phyloP scores from a whole-genome alignment of 371 early-diverging fungal species.

The Mucor lusitanicus region DNA sequence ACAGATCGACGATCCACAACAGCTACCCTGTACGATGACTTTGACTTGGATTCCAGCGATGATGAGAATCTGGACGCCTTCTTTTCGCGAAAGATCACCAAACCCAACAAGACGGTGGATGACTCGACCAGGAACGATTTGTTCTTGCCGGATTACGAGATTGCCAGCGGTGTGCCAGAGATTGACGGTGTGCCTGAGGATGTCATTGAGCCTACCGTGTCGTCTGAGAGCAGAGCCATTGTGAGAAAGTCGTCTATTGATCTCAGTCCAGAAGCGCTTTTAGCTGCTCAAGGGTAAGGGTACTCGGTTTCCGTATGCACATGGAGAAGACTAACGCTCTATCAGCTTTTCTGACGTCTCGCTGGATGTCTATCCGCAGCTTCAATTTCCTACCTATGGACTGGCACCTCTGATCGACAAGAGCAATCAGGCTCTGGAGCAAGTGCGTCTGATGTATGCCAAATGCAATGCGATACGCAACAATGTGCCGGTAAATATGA shows the following conservation, averaged over 20 bases:
- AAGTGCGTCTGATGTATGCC: slow-evolving; percentile 71
- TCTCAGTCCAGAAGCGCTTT: slow-evolving; percentile 9
- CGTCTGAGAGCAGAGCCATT: too few relatives aligned
- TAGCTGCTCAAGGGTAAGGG: slow-evolving; percentile 18
- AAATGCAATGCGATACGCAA: slow-evolving; percentile 75
- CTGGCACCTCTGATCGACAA: slow-evolving; percentile 60
- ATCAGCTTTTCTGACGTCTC: slow-evolving; percentile 42
- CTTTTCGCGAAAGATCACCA: slow-evolving; percentile 54
- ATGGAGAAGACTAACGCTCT: too few relatives aligned
- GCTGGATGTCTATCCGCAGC: slow-evolving; percentile 62
- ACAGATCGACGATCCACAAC: slow-evolving; percentile 32
- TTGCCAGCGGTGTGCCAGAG: slow-evolving; percentile 58
- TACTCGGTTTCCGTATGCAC: too few relatives aligned
- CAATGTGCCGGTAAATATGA: slow-evolving; percentile 43
- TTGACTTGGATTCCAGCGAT: slow-evolving; percentile 52
- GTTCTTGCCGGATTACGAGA: slow-evolving; percentile 57
- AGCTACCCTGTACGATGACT: slow-evolving; percentile 39
- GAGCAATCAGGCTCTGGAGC: slow-evolving; percentile 62
- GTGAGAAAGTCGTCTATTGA: slow-evolving; percentile 18
- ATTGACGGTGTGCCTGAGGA: slow-evolving; percentile 26
- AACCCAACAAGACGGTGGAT: slow-evolving; percentile 43
- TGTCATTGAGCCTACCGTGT: slow-evolving; percentile 1
- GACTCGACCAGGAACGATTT: slow-evolving; percentile 43
- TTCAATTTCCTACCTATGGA: slow-evolving; percentile 63
- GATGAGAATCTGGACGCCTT: slow-evolving; percentile 58